Conservation (phyloP, 179 eudicot species). For the Corrigiola litoralis region DNA sequence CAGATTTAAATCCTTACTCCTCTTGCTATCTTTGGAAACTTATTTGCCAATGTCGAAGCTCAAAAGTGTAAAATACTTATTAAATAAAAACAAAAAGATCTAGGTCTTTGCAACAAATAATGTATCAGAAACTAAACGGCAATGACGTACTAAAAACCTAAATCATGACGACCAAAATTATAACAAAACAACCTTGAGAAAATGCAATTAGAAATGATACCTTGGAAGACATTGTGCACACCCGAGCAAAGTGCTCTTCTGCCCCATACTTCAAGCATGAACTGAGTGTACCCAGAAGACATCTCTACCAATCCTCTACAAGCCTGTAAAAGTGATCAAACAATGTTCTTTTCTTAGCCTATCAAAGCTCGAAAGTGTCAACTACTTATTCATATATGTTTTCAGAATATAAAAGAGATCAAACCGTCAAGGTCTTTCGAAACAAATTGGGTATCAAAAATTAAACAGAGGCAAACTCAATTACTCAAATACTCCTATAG, state of each 20-base stretch:
- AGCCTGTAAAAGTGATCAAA: no score
- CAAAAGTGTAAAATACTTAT: not conserved
- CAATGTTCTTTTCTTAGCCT: slow-evolving; percentile 62
- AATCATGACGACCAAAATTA: no score
- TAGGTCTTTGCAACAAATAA: not conserved
- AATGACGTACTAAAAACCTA: no score
- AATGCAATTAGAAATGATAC: slow-evolving; percentile 16
- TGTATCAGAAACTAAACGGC: no score
- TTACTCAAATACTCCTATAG: no score
- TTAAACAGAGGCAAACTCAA: no score
- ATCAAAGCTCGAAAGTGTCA: slow-evolving; percentile 8
- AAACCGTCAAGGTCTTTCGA: no score
- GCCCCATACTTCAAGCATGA: slow-evolving; percentile 78
- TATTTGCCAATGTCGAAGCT: slow-evolving; percentile 44
- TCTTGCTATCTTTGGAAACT: slow-evolving; percentile 29
- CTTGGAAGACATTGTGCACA: slow-evolving; percentile 61
- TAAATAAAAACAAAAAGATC: not conserved
- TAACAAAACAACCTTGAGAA: not conserved
- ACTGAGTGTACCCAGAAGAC: slow-evolving; percentile 31
- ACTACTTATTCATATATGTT: no score
- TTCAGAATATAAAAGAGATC: no score
- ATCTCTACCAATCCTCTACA: slow-evolving; percentile 49
- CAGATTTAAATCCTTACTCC: slow-evolving; percentile 36
- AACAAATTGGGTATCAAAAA: no score
- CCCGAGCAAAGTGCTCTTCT: slow-evolving; percentile 87